phyloP scores from a whole-genome alignment of 2,329 filamentous ascomycete genomes.

The Colletotrichum sp. region DNA sequence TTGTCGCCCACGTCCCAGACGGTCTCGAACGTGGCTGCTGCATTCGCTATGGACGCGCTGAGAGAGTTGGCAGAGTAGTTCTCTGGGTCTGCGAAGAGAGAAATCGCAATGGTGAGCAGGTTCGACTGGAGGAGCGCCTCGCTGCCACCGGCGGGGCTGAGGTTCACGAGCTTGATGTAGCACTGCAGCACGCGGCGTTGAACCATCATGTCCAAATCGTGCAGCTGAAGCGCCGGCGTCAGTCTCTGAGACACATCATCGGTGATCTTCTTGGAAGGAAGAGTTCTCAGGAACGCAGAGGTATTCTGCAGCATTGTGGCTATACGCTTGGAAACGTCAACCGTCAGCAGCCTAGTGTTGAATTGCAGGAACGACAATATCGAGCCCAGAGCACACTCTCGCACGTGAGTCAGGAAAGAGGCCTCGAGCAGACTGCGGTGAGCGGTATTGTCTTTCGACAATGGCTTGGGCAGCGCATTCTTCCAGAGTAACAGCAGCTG shows the following conservation, averaged over 20 bases:
- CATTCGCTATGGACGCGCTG: constrained; percentile 89
- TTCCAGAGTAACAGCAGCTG: constrained; percentile 96
- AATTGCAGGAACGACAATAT: constrained; percentile 92
- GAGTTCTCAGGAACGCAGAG: constrained; percentile 82
- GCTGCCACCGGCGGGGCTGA: constrained; percentile 83
- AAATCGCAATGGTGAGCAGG: constrained; percentile 85
- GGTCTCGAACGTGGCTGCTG: constrained; percentile 87
- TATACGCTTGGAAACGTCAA: constrained; percentile 92
- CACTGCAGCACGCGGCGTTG: constrained; percentile 92
- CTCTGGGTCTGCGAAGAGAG: constrained; percentile 91
- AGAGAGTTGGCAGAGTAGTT: constrained; percentile 85
- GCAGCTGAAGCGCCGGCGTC: constrained; percentile 83
- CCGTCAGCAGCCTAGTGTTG: constrained; percentile 88
- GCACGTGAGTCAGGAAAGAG: constrained; percentile 91
- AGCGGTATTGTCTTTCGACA: constrained; percentile 90
- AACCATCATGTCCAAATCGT: constrained; percentile 92
- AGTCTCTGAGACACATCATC: constrained; percentile 88
- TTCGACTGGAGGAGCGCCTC: constrained; percentile 92
- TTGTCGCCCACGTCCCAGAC: constrained; percentile 97
- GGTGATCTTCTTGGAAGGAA: constrained; percentile 82
- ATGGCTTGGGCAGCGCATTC: constrained; percentile 91
- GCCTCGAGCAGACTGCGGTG: constrained; percentile 86
- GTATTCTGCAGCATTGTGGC: constrained; percentile 96
- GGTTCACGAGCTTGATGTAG: constrained; percentile 88
- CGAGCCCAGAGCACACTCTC: constrained; percentile 91